These are phyloP conservation scores for Fraxinus quadrangulata DNA, from an alignment of 257 asterid genomes.

Conservation along the genomic window DNA sequence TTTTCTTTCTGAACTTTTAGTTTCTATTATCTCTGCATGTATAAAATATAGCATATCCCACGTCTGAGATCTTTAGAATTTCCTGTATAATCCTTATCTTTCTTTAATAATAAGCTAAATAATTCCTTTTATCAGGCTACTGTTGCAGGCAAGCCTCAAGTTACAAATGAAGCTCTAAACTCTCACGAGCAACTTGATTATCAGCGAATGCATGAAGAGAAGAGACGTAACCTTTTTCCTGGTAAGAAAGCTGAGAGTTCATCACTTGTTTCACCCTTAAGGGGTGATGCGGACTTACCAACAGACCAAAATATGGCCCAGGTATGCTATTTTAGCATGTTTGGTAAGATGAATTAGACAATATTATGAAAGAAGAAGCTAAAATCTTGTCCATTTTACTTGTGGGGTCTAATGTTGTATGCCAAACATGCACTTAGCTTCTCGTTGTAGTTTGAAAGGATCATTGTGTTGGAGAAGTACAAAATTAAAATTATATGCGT, in stretches of 20 bases:
- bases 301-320: constrained; percentile 55
- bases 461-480: neutral
- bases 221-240: constrained; percentile 24
- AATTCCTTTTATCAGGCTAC: constrained; percentile 40
- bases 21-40: constrained; percentile 6
- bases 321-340: constrained; percentile 39
- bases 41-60: neutral
- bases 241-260: constrained; percentile 46
- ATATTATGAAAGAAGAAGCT: neutral
- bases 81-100: constrained; percentile 12
- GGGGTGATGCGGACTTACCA: constrained; percentile 41
- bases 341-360: neutral
- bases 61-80: constrained; percentile 14
- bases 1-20: neutral
- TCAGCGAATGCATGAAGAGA: constrained; percentile 30
- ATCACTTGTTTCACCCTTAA: constrained; percentile 34
- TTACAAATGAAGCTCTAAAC: constrained; percentile 30
- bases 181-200: constrained; percentile 30
- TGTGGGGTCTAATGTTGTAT: neutral
- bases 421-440: neutral
- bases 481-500: neutral
- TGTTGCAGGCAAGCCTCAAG: constrained; percentile 34
- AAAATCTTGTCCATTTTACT: neutral
- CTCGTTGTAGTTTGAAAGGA: constrained; percentile 6
- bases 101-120: constrained; percentile 14